Evolutionary conservation across 495 filamentous ascomycete species (phyloP).

Genomic region (Glarea lozoyensis): DNA sequence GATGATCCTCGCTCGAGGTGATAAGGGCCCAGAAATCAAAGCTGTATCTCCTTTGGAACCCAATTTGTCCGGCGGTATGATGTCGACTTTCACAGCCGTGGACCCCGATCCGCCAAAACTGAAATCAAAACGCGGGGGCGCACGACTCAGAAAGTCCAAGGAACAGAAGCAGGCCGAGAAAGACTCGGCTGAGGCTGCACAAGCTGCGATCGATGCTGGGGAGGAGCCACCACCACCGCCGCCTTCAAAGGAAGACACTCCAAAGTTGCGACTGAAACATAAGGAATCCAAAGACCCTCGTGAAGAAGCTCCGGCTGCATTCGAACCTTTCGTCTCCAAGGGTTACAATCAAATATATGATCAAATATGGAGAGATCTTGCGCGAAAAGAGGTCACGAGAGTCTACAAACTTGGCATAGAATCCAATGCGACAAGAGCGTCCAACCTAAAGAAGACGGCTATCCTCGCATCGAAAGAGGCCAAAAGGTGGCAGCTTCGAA

Average conservation of each 20-base stretch:
- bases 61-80: constrained; percentile 80
- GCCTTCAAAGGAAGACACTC: constrained; percentile 49
- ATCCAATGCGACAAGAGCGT: constrained; percentile 73
- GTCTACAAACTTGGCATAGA: constrained; percentile 76
- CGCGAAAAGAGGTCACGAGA: constrained; percentile 87
- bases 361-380: constrained; percentile 95
- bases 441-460: constrained; percentile 94
- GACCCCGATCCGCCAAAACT: constrained; percentile 51
- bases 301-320: constrained; percentile 44
- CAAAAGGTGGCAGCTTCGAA: constrained; percentile 90
- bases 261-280: constrained; percentile 48
- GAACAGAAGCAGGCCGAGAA: constrained; percentile 96
- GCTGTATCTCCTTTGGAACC: constrained; percentile 67
- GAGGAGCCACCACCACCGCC: constrained; percentile 70
- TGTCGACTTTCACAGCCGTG: constrained; percentile 68
- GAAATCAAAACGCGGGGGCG: constrained; percentile 59
- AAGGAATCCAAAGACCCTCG: constrained; percentile 51
- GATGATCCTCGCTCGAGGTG: constrained; percentile 73
- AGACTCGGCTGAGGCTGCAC: constrained; percentile 81
- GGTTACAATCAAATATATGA: constrained; percentile 96
- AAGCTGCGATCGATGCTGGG: constrained; percentile 73
- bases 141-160: constrained; percentile 77
- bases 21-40: constrained; percentile 68
- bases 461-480: constrained; percentile 97
- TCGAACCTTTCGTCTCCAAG: constrained; percentile 68